Percentiles rank a stretch among this genome's conserved stretches.
phyloP scores from a whole-genome alignment of 1,284 basidiomycete species.

The Moesziomyces antarcticus region DNA sequence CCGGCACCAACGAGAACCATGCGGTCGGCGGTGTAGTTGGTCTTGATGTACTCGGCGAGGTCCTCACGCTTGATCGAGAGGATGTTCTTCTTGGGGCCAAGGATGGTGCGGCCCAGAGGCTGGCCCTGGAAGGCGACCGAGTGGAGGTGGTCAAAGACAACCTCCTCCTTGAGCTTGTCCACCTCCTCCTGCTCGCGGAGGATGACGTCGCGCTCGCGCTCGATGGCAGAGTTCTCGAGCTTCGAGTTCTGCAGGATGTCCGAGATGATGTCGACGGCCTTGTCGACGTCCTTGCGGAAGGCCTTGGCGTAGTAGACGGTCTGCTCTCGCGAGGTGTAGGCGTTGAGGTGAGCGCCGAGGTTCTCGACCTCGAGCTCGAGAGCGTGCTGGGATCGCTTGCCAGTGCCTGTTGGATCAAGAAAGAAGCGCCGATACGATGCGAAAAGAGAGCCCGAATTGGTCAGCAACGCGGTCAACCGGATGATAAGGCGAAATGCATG shows the following conservation, averaged over 20 bases:
- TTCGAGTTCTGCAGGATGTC: conserved; percentile 99
- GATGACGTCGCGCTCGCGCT: conserved; percentile 96
- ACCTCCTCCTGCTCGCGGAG: conserved; percentile 98
- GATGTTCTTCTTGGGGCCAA: conserved; percentile 96
- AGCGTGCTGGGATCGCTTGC: conserved; percentile 85
- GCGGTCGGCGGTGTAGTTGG: conserved; percentile 97
- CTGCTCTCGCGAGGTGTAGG: conserved; percentile 98
- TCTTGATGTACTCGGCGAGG: conserved; percentile 90
- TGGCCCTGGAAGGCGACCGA: conserved; percentile 95
- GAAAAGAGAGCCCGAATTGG: not conserved
- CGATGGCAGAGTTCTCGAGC: conserved; percentile 86
- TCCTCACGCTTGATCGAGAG: conserved; percentile 93
- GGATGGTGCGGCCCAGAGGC: conserved; percentile 94
- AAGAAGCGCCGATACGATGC: not conserved
- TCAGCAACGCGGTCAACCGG: not conserved
- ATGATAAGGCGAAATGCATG: not conserved
- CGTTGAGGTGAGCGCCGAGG: conserved; percentile 96
- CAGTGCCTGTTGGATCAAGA: conserved; percentile 75
- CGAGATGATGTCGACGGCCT: conserved; percentile 94
- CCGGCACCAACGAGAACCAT: conserved; percentile 99
- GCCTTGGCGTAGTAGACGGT: conserved; percentile 99
- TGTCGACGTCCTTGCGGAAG: conserved; percentile 93
- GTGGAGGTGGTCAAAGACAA: conserved; percentile 98
- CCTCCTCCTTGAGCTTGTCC: conserved; percentile 97
- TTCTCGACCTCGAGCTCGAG: conserved; percentile 99